phyloP scores from a whole-genome alignment of 2,329 filamentous ascomycete species.

The Botrytis galanthina region DNA sequence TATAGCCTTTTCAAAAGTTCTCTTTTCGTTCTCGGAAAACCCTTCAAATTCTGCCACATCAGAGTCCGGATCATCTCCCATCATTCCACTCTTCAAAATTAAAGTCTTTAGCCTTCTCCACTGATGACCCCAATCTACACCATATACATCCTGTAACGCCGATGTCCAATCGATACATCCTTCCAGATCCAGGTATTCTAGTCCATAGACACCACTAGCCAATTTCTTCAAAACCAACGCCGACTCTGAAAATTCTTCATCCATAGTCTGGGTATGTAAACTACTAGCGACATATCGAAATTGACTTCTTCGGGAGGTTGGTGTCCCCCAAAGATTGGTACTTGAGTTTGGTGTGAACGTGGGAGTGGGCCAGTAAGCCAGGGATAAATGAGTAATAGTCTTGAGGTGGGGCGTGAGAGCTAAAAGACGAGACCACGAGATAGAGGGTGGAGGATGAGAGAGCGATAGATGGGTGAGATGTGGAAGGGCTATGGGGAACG shows the following conservation, averaged over 20 bases:
- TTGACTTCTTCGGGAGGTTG: conserved; percentile 39
- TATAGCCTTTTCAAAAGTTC: neutral
- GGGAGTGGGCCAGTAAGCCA: conserved; percentile 62
- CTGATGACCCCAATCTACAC: conserved; percentile 33
- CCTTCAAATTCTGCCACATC: neutral
- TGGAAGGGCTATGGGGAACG: conserved; percentile 42
- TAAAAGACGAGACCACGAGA: conserved; percentile 60
- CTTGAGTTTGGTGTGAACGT: conserved; percentile 55
- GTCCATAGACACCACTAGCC: conserved; percentile 53
- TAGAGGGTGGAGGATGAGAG: conserved; percentile 41
- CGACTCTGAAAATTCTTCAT: conserved; percentile 59
- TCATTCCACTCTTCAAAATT: conserved; percentile 16
- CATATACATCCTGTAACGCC: conserved; percentile 1
- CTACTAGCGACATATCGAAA: conserved; percentile 56
- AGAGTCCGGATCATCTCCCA: neutral
- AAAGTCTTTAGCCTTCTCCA: conserved; percentile 30
- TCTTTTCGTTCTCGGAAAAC: neutral
- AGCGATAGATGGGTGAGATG: conserved; percentile 61
- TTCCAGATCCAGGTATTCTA: conserved; percentile 61
- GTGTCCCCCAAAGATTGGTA: conserved; percentile 47
- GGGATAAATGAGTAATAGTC: conserved; percentile 57
- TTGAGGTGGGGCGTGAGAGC: conserved; percentile 51
- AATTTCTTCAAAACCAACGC: conserved; percentile 54
- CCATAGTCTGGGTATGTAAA: conserved; percentile 56
- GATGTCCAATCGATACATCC: conserved; percentile 55